Evolutionary conservation across 2,329 filamentous ascomycete genomes (phyloP).

Genomic region (Clarireedia homoeocarpa): DNA sequence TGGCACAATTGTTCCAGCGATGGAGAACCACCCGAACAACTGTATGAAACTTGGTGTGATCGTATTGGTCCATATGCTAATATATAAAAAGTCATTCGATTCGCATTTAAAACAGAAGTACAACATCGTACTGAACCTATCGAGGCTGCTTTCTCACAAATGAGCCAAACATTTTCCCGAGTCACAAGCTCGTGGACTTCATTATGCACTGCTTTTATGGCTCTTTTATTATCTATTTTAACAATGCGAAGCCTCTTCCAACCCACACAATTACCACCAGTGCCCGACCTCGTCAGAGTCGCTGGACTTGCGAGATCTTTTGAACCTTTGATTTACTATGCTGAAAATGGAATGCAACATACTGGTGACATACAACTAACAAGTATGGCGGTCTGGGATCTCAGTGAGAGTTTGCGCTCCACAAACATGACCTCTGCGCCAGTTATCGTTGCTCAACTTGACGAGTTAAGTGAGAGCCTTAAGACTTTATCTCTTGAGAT

Average conservation of each 20-base stretch:
- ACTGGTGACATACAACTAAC: conserved; percentile 86
- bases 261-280: conserved; percentile 55
- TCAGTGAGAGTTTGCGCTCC: conserved; percentile 79
- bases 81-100: conserved; percentile 65
- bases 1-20: conserved; percentile 12
- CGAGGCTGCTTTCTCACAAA: conserved; percentile 59
- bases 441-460: conserved; percentile 77
- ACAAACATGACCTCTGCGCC: conserved; percentile 88
- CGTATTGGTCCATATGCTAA: conserved; percentile 16
- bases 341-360: conserved; percentile 78
- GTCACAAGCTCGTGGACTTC: conserved; percentile 65
- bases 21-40: conserved; percentile 36
- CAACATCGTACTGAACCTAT: conserved; percentile 82
- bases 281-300: conserved; percentile 84
- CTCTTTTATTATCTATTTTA: conserved; percentile 57
- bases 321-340: conserved; percentile 91
- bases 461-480: conserved; percentile 77
- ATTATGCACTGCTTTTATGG: conserved; percentile 51
- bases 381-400: conserved; percentile 87
- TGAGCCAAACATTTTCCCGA: conserved; percentile 50
- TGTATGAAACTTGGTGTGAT: conserved; percentile 34
- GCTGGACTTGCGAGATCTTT: conserved; percentile 85
- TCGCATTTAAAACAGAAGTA: conserved; percentile 79
- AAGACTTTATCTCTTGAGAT: conserved; percentile 79
- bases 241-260: conserved; percentile 59